Evolutionary conservation across 768 basidiomycete species (phyloP), one percentile per base, ranked within the genome.

Genomic region (Lactifluus subvellereus): DNA sequence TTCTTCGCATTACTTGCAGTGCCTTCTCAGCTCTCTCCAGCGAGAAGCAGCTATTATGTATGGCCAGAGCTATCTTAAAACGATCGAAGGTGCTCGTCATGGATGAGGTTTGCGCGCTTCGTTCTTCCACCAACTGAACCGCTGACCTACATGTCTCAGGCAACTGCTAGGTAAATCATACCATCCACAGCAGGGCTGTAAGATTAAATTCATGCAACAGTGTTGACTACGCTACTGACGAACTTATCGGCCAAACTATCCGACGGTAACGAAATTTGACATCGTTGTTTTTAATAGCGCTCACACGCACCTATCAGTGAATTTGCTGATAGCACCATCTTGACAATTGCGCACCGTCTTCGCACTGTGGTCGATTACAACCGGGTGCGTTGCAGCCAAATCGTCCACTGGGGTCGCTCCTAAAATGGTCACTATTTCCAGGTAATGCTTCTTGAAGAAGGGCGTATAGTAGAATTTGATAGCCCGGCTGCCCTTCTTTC

Each of bases 161-260:
- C 87, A 43, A 86, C 87, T 47, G 87, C 88, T 51, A 85, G 84
- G 84, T 84, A 67, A 49, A 27, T 27, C 0, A 16, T 32, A 14
- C 16, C 16, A 7, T 43, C 0, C 20, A 16, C 38, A 20, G 20
- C 45, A 27, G 42, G n/a, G 22, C 14, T 10, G 6, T 32, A 30
- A 30, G 9, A 63, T 42, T 63, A n/a, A 59, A n/a, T 2, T n/a
- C 14, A 33, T 56, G 45, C 7, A 53, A 40, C 43, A 83, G 81
- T 65, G 90, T 91, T 52, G 89, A 91, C 71, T 90, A 93, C 71
- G 90, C 90, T 22, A 94, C 93, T 0, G 92, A 95, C 71, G 91
- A 93, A 70, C 78, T 94, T 4, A 94, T 91, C 67, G 80, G 87
- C 42, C 87, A 87, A 70, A 90, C 89, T 4, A 91, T 91, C 49